phyloP scores from a whole-genome alignment of 164 flowering plant species.

The Euptelea pleiosperma region DNA sequence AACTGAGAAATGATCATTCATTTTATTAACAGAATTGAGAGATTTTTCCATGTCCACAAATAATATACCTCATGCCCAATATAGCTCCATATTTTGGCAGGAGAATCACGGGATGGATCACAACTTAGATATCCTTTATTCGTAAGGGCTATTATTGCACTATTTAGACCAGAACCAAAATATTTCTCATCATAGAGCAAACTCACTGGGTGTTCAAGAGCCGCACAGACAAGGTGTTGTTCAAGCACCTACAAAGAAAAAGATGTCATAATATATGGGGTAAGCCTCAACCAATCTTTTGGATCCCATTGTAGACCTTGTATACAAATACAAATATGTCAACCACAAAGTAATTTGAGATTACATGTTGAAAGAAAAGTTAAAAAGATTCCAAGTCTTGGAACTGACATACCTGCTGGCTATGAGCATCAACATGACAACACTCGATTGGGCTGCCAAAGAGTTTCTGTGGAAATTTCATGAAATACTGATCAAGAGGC shows the following conservation, averaged over 20 bases:
- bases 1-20: not conserved
- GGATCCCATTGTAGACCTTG: not conserved
- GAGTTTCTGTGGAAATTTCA: constrained; percentile 82
- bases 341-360: not conserved
- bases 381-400: not conserved
- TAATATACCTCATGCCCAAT: constrained; percentile 75
- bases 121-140: constrained; percentile 51
- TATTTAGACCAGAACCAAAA: constrained; percentile 68
- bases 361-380: not conserved
- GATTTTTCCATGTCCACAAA: constrained; percentile 6
- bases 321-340: not conserved
- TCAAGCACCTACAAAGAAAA: constrained; percentile 64
- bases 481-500: constrained; percentile 92
- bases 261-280: not conserved
- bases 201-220: constrained; percentile 77
- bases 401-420: constrained; percentile 55
- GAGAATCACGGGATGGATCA: constrained; percentile 43
- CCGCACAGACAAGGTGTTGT: constrained; percentile 84
- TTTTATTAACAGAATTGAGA: not conserved
- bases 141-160: constrained; percentile 42
- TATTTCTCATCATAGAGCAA: constrained; percentile 66
- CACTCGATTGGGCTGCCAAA: constrained; percentile 79
- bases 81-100: constrained; percentile 68
- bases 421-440: constrained; percentile 79
- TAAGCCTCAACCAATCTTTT: not conserved